phyloP scores from a whole-genome alignment of 805 yeast species.

The Teunomyces tritomae region DNA sequence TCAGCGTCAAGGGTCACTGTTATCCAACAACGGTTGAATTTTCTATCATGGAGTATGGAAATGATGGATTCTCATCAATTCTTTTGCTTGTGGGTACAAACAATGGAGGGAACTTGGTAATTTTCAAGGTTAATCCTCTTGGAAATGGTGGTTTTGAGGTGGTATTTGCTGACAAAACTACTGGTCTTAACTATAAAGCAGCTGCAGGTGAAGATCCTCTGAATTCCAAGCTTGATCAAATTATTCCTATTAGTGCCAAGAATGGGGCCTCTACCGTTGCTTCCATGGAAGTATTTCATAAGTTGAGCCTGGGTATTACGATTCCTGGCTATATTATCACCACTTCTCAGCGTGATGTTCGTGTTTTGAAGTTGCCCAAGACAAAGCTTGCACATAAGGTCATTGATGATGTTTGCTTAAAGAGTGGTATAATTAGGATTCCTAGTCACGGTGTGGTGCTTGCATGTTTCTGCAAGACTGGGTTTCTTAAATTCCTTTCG shows the following conservation, averaged over 20 bases:
- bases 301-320: constrained; percentile 57
- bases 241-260: constrained; percentile 57
- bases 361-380: constrained; percentile 60
- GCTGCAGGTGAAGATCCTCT: constrained; percentile 39
- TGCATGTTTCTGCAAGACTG: constrained; percentile 44
- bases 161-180: constrained; percentile 44
- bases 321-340: constrained; percentile 63
- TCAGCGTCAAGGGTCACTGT: constrained; percentile 29
- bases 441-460: constrained; percentile 46
- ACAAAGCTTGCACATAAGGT: constrained; percentile 63
- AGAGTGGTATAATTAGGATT: constrained; percentile 50
- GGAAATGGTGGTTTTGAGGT: constrained; percentile 59
- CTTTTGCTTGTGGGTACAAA: constrained; percentile 74
- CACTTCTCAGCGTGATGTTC: constrained; percentile 56
- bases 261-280: constrained; percentile 70
- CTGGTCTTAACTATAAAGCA: constrained; percentile 33
- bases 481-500: constrained; percentile 46
- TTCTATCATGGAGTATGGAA: constrained; percentile 64
- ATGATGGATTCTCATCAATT: constrained; percentile 70
- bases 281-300: constrained; percentile 50
- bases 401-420: constrained; percentile 47
- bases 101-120: constrained; percentile 62
- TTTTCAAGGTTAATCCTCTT: constrained; percentile 64
- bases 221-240: constrained; percentile 49
- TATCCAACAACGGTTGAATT: constrained; percentile 65